These are phyloP conservation scores for Calonectria pteridis DNA, from an alignment of 2,329 filamentous ascomycete genomes.

Conservation along the genomic window DNA sequence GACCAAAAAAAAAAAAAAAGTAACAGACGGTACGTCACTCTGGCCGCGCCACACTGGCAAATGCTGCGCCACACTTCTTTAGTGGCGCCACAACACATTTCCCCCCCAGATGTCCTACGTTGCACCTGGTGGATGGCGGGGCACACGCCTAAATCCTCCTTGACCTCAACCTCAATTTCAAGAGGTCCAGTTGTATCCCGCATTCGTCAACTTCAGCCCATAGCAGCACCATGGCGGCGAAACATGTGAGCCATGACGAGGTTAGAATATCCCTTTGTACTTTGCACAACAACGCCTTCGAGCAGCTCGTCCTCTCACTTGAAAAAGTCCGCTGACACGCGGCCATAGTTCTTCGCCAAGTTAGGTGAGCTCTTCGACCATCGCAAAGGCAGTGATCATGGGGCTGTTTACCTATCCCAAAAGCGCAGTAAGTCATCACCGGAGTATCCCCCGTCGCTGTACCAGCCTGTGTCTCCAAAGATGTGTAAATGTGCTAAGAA, in stretches of 20 bases:
- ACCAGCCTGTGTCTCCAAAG: neutral
- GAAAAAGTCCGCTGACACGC: slow-evolving; percentile 21
- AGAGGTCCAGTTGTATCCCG: slow-evolving; percentile 17
- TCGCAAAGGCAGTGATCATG: slow-evolving; percentile 77
- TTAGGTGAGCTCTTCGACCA: slow-evolving; percentile 76
- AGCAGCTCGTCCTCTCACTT: neutral
- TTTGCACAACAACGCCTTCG: neutral
- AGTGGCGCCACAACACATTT: slow-evolving; percentile 23
- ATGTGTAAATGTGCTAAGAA: slow-evolving; percentile 17
- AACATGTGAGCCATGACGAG: slow-evolving; percentile 45
- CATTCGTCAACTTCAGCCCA: slow-evolving; percentile 7
- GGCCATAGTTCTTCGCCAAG: slow-evolving; percentile 76
- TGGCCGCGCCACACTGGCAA: neutral
- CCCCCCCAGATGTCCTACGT: neutral
- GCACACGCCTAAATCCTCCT: slow-evolving; percentile 33
- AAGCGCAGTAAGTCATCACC: slow-evolving; percentile 73
- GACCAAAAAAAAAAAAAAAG: slow-evolving; percentile 21
- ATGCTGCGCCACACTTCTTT: slow-evolving; percentile 18
- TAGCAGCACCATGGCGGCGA: slow-evolving; percentile 35
- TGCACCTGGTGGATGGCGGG: slow-evolving; percentile 37
- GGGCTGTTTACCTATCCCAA: slow-evolving; percentile 80
- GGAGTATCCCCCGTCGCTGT: neutral
- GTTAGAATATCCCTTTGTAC: slow-evolving; percentile 25
- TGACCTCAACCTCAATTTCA: slow-evolving; percentile 32
- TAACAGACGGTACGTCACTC: slow-evolving; percentile 14